Evolutionary conservation across 345 rosid genomes (phyloP), one percentile per base, ranked within the genome.

Genomic region (Brassica cretica): DNA sequence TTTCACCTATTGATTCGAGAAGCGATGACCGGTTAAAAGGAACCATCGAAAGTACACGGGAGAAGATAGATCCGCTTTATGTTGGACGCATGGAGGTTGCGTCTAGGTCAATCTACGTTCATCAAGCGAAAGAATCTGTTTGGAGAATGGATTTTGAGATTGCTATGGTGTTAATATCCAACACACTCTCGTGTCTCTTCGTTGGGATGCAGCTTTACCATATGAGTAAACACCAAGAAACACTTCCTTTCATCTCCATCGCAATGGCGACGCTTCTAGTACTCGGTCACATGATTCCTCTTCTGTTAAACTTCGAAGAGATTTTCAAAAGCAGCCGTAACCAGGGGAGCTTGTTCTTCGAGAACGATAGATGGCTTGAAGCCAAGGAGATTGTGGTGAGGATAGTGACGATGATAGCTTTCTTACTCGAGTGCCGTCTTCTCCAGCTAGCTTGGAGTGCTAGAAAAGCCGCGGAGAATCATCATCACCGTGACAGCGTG

Each of bases 81-180:
- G 88, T 94, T 68, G 84, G 72, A 71, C 82, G 61, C 24, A 86
- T 94, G 71, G 85, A 82, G 81, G 67, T 92, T 65, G 81, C 78
- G 71, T 90, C 98, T 7, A 82, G 81, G 72, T 85, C 91, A 0
- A 86, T 91, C 16, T 88, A 87, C 69, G 60, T 27, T 16, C 71
- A 64, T 78, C 91, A 88, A 86, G 97, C 95, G 5, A 74, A 76
- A 70, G 89, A 88, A 77, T 94, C 92, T 72, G 84, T 94, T 49
- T 89, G 93, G 93, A 88, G 97, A 82, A 91, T 89, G 90, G 94
- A 92, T 88, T 74, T 94, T 55, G 98, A 94, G 92, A 82, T 94
- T 44, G 82, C 80, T 37, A 77, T 94, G 93, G 91, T 87, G 76
- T 75, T 94, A 67, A 79, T 92, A 81, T 88, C 91, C 53, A 88